Conservation (phyloP, 148 eudicot species). For the Linanthus parryae region DNA sequence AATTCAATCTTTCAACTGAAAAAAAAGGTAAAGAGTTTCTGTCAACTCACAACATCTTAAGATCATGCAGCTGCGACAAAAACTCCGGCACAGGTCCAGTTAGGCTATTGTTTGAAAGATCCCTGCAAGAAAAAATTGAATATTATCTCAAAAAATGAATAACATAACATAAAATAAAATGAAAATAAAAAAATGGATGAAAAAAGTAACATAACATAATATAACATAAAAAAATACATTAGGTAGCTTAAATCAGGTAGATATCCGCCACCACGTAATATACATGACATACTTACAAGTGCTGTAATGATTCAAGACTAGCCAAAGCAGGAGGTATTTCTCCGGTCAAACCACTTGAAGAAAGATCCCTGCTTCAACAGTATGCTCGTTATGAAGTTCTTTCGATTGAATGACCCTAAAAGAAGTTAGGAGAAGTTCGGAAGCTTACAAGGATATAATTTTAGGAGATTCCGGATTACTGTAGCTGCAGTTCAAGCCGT, state of each 20-base stretch:
- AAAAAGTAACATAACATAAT: no score
- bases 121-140: no score
- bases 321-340: slow-evolving; percentile 1
- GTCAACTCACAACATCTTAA: neutral
- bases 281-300: neutral
- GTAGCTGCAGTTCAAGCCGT: slow-evolving; percentile 2
- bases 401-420: no score
- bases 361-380: slow-evolving; percentile 1
- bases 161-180: no score
- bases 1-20: neutral
- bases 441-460: no score
- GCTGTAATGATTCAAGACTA: neutral
- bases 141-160: no score
- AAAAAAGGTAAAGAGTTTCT: neutral
- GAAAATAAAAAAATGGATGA: no score
- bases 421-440: no score
- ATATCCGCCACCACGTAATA: no score
- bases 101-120: slow-evolving; percentile 5
- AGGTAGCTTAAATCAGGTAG: no score
- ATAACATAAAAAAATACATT: no score
- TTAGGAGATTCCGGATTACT: neutral
- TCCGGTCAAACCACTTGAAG: slow-evolving; percentile 4
- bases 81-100: slow-evolving; percentile 8
- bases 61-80: neutral
- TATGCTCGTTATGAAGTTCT: no score